A percentile compares a stretch with the other conserved stretches of the same genome.
Conservation (phyloP, 441 rosid genomes). For the Lepidium campestre region DNA sequence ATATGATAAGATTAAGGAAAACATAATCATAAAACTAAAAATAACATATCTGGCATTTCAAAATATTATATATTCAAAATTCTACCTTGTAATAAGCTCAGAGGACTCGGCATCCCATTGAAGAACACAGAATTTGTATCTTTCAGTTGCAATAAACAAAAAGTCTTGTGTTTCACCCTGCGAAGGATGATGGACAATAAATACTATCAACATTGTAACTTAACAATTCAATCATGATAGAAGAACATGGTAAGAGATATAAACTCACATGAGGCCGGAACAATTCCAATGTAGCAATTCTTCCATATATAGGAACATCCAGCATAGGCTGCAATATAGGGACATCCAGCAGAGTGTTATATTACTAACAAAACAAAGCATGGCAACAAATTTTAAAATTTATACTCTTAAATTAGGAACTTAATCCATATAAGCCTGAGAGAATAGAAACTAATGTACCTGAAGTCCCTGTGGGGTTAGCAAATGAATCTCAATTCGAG, state of each 20-base stretch:
- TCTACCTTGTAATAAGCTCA: slow-evolving; percentile 85
- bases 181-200: background rate
- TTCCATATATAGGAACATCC: slow-evolving; percentile 95
- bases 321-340: slow-evolving; percentile 92
- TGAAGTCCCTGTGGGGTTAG: slow-evolving; percentile 88
- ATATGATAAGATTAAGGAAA: background rate
- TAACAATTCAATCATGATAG: background rate
- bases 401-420: background rate
- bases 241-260: background rate
- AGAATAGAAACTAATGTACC: slow-evolving; percentile 35
- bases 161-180: slow-evolving; percentile 96
- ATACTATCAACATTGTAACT: slow-evolving; percentile 2
- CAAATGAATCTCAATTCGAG: slow-evolving; percentile 92
- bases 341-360: slow-evolving; percentile 44
- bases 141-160: slow-evolving; percentile 87
- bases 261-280: slow-evolving; percentile 91
- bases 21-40: background rate
- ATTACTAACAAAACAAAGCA: background rate
- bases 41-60: background rate
- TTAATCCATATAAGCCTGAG: background rate
- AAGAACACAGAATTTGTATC: slow-evolving; percentile 94
- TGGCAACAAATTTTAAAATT: background rate
- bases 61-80: background rate
- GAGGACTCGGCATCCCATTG: slow-evolving; percentile 91
- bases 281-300: slow-evolving; percentile 91